phyloP scores from a whole-genome alignment of 306 rosid species.

The Myrica gale region DNA sequence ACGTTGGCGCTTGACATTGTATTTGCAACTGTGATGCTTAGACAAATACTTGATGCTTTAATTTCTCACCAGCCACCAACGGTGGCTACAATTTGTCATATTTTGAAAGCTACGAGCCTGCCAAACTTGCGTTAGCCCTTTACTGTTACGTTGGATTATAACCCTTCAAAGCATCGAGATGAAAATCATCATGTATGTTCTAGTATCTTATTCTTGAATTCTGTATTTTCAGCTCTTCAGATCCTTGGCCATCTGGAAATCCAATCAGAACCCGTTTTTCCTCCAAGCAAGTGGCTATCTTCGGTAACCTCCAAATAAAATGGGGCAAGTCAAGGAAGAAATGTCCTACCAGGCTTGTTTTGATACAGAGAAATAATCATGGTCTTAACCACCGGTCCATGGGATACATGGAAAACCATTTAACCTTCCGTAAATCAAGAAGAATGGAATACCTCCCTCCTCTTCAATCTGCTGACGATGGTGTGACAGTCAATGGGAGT shows the following conservation, averaged over 20 bases:
- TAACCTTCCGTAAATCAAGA: conserved; percentile 44
- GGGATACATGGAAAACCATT: conserved; percentile 45
- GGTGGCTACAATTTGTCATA: not conserved
- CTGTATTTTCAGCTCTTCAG: conserved; percentile 49
- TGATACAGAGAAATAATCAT: conserved; percentile 35
- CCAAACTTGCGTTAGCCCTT: not conserved
- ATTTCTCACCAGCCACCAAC: not conserved
- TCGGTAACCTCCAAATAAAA: conserved; percentile 46
- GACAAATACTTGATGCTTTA: too few relatives aligned
- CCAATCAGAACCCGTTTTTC: conserved; percentile 31
- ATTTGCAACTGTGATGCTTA: not conserved
- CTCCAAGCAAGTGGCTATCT: conserved; percentile 43
- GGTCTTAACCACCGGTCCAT: conserved; percentile 22
- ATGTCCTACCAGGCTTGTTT: conserved; percentile 44
- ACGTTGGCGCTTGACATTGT: not conserved
- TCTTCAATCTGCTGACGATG: conserved; percentile 72
- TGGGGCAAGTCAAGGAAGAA: conserved; percentile 71
- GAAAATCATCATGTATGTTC: conserved; percentile 3
- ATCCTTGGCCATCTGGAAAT: conserved; percentile 33
- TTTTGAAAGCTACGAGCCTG: not conserved
- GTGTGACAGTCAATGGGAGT: conserved; percentile 74
- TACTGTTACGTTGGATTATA: conserved; percentile 9
- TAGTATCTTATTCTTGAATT: conserved; percentile 18
- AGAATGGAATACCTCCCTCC: conserved; percentile 37
- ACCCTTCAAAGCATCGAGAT: conserved; percentile 14